Base-by-base conservation (phyloP, 2,329 filamentous ascomycete genomes). In the Neurospora sp. region DNA sequence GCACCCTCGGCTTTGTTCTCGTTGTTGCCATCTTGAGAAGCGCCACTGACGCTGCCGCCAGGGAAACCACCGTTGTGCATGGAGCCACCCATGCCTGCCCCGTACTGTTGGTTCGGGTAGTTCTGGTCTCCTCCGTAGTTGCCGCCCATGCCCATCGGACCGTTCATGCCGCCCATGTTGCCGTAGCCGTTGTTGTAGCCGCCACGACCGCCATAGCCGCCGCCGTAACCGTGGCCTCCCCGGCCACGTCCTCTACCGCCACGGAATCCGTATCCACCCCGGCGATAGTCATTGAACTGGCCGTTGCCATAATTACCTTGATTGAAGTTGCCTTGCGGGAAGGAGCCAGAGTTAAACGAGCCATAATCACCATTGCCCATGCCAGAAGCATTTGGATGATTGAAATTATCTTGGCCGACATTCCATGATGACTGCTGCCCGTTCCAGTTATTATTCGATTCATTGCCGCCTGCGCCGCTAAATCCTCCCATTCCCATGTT, bases 401-500 rank as follows among this genome's bases (percentile, higher is more conserved):
- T 93, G 89, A 88, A 92, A 91, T 92, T 93, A 92, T 92, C 90
- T 90, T 91, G 90, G 86, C 88, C 88, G 86, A 88, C 88, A 89
- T 90, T 91, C 91, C 90, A 93, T 86, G 89, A 88, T 84, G 52
- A 62, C 52, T 92, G 89, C 83, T 91, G 90, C 85, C 86, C 86
- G 85, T 90, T 91, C 90, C 90, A 92, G 85, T 89, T 90, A 87
- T 89, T 88, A 87, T 90, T 89, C 86, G 89, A 87, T 80, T 88
- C 76, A 81, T 88, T 87, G 83, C 88, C 87, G 82, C 88, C 52
- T 62, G 52, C 52, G 52, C 52, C 52, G 52, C 52, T 62, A 62
- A 62, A 89, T 78, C 89, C 88, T 83, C 88, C 92, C 87, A 79
- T 87, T 86, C 77, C 77, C 91, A 95, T 90, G 84, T 87, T 90